Conservation (phyloP, 2,329 filamentous ascomycete genomes). For the Arthrobotrys sphaeroides region DNA sequence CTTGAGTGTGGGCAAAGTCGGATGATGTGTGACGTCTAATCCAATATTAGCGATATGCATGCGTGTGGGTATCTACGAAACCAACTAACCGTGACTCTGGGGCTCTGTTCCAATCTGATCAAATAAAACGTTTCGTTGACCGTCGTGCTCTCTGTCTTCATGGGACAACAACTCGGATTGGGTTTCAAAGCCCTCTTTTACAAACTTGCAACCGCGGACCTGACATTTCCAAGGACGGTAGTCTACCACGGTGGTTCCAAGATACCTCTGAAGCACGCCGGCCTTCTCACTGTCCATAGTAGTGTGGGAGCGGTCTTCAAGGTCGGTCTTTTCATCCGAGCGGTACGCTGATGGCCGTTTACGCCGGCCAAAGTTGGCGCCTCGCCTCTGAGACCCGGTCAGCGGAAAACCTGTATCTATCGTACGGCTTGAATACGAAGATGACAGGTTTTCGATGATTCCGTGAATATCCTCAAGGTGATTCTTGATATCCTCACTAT, state of each 20-base stretch:
- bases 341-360: slow-evolving; percentile 26
- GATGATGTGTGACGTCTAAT: neutral
- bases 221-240: slow-evolving; percentile 52
- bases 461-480: slow-evolving; percentile 52
- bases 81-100: slow-evolving; percentile 11
- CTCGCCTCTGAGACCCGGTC: slow-evolving; percentile 10
- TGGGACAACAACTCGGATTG: slow-evolving; percentile 40
- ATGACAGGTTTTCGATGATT: slow-evolving; percentile 22
- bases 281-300: slow-evolving; percentile 21
- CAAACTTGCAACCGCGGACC: slow-evolving; percentile 45
- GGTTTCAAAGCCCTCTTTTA: slow-evolving; percentile 52
- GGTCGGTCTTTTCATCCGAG: slow-evolving; percentile 20
- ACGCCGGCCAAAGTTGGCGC: slow-evolving; percentile 1
- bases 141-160: slow-evolving; percentile 44
- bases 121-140: slow-evolving; percentile 33
- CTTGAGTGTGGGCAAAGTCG: neutral
- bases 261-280: slow-evolving; percentile 4
- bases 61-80: neutral
- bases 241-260: slow-evolving; percentile 8
- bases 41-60: neutral
- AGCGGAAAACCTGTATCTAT: neutral
- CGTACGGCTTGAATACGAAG: neutral
- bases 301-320: slow-evolving; percentile 14
- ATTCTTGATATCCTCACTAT: slow-evolving; percentile 36
- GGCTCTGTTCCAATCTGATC: slow-evolving; percentile 17